Conservation (phyloP, 2,329 filamentous ascomycete species). For the Ophiobolus disseminans region DNA sequence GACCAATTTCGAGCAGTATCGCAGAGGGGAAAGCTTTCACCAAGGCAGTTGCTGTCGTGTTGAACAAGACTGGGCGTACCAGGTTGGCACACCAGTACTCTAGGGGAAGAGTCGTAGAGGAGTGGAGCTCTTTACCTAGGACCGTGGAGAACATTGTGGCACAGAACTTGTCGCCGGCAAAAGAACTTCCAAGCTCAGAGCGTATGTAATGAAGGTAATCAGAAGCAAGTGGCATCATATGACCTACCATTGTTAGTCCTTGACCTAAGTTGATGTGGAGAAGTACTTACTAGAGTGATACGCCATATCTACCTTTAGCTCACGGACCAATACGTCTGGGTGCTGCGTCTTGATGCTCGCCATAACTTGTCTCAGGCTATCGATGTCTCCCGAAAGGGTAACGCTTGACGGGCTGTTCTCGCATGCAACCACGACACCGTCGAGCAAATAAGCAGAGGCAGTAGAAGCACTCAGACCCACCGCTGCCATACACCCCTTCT, state of each 20-base stretch:
- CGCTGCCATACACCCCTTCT: conserved; percentile 21
- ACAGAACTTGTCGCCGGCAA: background rate
- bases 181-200: background rate
- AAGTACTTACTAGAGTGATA: conserved; percentile 33
- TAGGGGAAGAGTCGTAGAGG: conserved; percentile 6
- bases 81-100: conserved; percentile 27
- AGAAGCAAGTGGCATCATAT: conserved; percentile 24
- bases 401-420: conserved; percentile 27
- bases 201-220: conserved; percentile 18
- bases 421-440: conserved; percentile 12
- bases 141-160: conserved; percentile 19
- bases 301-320: conserved; percentile 30
- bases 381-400: conserved; percentile 31
- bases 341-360: conserved; percentile 20
- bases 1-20: conserved; percentile 22
- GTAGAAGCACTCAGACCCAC: conserved; percentile 12
- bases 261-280: background rate
- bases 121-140: conserved; percentile 3
- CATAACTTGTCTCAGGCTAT: conserved; percentile 10
- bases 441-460: background rate
- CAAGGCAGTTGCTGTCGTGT: background rate
- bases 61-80: conserved; percentile 17
- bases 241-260: conserved; percentile 1
- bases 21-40: background rate
- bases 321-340: conserved; percentile 25